These are phyloP conservation scores for Apiospora sp. DNA, from an alignment of 2,329 filamentous ascomycete species.

Conservation along the genomic window DNA sequence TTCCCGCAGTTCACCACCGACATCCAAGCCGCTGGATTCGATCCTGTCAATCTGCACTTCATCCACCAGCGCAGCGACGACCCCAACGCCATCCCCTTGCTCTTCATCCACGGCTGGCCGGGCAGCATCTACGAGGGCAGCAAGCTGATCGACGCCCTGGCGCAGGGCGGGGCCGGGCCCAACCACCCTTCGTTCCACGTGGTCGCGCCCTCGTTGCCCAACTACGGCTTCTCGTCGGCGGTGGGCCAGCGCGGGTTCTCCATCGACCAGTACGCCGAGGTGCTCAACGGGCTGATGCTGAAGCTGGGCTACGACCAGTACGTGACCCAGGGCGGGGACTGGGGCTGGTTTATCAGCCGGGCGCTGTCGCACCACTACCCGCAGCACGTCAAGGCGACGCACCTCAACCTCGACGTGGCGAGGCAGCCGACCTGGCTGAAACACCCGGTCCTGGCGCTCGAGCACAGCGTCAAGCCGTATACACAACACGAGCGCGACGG, in stretches of 20 bases:
- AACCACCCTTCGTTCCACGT: conserved; percentile 52
- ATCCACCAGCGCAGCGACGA: conserved; percentile 60
- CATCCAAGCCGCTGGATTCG: conserved; percentile 66
- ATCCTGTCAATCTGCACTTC: conserved; percentile 67
- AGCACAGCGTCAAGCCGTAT: conserved; percentile 53
- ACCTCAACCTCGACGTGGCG: conserved; percentile 25
- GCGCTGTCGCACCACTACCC: conserved; percentile 66
- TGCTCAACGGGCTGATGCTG: conserved; percentile 66
- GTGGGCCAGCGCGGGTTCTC: conserved; percentile 60
- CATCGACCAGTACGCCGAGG: conserved; percentile 64
- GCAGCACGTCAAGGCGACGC: conserved; percentile 67
- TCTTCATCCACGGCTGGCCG: conserved; percentile 52
- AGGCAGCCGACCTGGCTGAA: neutral
- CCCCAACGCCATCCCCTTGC: conserved; percentile 45
- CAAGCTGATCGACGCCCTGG: conserved; percentile 56
- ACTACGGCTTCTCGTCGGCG: conserved; percentile 51
- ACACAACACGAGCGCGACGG: conserved; percentile 55
- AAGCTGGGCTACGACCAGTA: conserved; percentile 66
- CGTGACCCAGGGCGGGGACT: conserved; percentile 69
- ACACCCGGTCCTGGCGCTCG: conserved; percentile 25
- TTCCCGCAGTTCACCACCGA: conserved; percentile 65
- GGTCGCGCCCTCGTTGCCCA: conserved; percentile 56
- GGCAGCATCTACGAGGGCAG: conserved; percentile 68
- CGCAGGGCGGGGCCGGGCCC: conserved; percentile 33
- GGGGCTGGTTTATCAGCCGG: conserved; percentile 72